Evolutionary conservation across 805 yeast species (phyloP), one percentile per base, ranked within the genome.

Genomic region (Candida dajiaensis): DNA sequence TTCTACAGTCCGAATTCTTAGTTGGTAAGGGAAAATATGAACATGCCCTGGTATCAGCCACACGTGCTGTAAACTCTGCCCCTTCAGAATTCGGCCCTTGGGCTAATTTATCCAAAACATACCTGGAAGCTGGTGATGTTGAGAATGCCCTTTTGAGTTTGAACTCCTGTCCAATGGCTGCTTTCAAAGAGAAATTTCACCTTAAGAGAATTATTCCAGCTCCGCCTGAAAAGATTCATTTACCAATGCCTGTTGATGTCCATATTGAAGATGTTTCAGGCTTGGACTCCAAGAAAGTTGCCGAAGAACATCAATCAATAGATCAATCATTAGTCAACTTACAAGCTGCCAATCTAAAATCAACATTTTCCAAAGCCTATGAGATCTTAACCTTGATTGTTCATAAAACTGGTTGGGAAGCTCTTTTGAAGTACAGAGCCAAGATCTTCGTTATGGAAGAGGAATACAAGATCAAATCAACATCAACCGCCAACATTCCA

Each of bases 161-260:
- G 53, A 86, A 86, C 57, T 81, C 92, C 15, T 84, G 90, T 58
- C 95, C 95, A 21, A 84, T 86, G 89, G 81, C 81, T 45, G 56
- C 69, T 1, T 77, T 85, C 11, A 82, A 80, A 58, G 94, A 85
- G 55, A 77, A 77, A 51, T 85, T 71, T 60, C 70, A 73, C 20
- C 71, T 84, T 55, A 78, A 76, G 59, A 70, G 94, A 56, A 73
- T 82, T 5, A 77, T 77, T 11, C 76, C 78, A 23, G 74, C 81
- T 19, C 64, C 66, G 22, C 60, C 70, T 18, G 79, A 77, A 4
- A 76, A 74, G 47, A 65, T 86, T 54, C 95, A 86, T 64, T 69
- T 86, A 38, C 95, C 95, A 0, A 69, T 83, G 38, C 94, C 95
- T 3, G 69, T 74, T 28, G 94, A 85, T 65, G 92, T 83, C 8